Conservation (phyloP, 2,329 filamentous ascomycete genomes). For the Hypoxylon sp. region DNA sequence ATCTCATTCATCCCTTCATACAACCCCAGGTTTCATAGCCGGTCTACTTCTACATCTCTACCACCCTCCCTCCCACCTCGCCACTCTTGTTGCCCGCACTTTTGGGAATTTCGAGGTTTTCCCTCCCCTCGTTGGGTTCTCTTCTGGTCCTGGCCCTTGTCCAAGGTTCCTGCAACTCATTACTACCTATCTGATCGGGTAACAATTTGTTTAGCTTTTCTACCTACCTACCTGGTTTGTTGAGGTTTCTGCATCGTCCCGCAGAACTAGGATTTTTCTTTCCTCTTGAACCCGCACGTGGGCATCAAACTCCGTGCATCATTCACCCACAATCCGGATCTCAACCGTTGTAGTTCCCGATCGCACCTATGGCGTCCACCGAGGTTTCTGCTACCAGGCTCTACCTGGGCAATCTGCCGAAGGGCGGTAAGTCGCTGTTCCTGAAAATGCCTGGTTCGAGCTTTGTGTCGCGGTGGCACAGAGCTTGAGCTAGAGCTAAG, state of each 20-base stretch:
- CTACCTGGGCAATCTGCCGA: constrained; percentile 97
- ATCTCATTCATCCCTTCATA: constrained; percentile 4
- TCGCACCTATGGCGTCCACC: constrained; percentile 50
- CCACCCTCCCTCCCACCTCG: constrained; percentile 20
- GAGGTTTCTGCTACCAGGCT: constrained; percentile 94
- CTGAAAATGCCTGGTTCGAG: constrained; percentile 22
- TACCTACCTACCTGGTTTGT: constrained; percentile 20
- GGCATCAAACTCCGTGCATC: constrained; percentile 13
- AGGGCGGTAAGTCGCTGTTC: constrained; percentile 79
- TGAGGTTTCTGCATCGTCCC: constrained; percentile 29
- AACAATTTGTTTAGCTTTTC: constrained; percentile 17
- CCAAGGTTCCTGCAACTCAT: constrained; percentile 7
- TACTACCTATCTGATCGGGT: constrained; percentile 53
- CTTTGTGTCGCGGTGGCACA: constrained; percentile 26
- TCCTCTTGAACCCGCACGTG: constrained; percentile 24
- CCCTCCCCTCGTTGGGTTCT: constrained; percentile 32
- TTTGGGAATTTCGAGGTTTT: constrained; percentile 27
- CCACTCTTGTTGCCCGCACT: constrained; percentile 23
- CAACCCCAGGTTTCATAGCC: constrained; percentile 19
- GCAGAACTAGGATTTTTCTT: constrained; percentile 7
- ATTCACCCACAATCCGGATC: constrained; percentile 15
- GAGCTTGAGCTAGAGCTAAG: constrained; percentile 36
- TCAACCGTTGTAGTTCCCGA: constrained; percentile 24
- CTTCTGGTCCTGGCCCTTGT: constrained; percentile 10
- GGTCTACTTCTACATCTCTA: constrained; percentile 27